Base-by-base conservation (phyloP, 2,329 filamentous ascomycete species). In the Cladosporium sp. region DNA sequence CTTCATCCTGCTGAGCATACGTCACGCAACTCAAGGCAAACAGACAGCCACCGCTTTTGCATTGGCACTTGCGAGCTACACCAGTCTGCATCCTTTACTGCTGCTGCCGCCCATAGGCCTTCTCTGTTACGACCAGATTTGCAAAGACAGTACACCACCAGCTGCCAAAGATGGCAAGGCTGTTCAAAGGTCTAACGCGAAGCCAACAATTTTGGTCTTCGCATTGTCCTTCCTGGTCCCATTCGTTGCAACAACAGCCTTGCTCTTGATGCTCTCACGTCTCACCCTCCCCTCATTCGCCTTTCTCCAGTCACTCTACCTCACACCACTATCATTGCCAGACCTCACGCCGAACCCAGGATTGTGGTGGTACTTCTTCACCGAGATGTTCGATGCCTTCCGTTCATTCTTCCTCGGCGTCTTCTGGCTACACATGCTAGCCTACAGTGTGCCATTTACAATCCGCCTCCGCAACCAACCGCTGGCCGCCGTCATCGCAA, bases 281-380 rank as follows among this genome's bases (percentile, higher is more conserved):
- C 70, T 88, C 34, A 77, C 96, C 40, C 90, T 89, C 1, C 86
- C 82, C 34, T 95, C 92, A 1, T 96, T 90, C 89, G 87, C 92
- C 62, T 99, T 97, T 69, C 75, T 97, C 19, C 76, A 82, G 7
- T 91, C 92, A 19, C 97, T 94, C 0, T 99, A 99, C 74, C 92
- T 93, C 66, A 90, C 96, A 49, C 92, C 96, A 67, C 82, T 99
- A 38, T 86, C 94, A 1, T 83, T 99, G 2, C 90, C 92, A 8
- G 94, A 99, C 71, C 81, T 99, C 40, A 95, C 93, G 0, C 94
- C 94, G 12, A 99, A 97, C 65, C 89, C 95, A 30, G 94, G 94
- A 1, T 81, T 99, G 1, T 99, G 94, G 94, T 99, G 94, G 94
- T 99, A 99, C 76, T 99, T 99, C 77, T 97, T 99, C 72, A 96